Conservation (phyloP, 371 early-diverging fungal species). For the Mucor lusitanicus region DNA sequence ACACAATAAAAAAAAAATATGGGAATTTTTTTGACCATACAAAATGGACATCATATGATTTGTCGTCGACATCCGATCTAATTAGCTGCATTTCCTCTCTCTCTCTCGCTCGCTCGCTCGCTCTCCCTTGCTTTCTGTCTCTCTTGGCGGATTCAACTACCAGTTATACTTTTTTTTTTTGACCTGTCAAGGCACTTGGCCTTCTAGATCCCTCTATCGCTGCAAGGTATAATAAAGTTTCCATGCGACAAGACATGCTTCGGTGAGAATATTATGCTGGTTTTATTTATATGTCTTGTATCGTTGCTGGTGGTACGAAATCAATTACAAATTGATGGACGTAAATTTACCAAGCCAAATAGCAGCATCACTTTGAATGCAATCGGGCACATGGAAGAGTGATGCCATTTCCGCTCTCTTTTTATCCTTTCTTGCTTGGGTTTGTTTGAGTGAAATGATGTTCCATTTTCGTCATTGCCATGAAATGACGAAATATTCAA, state of each 20-base stretch:
- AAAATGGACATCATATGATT: constrained; percentile 1
- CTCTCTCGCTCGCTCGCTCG: too few species aligned
- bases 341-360: not conserved
- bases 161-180: not conserved
- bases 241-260: not conserved
- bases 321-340: not conserved
- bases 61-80: not conserved
- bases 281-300: not conserved
- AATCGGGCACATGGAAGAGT: not conserved
- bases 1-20: not conserved
- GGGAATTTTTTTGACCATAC: constrained; percentile 1
- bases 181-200: not conserved
- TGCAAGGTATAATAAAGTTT: not conserved
- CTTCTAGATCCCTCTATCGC: not conserved
- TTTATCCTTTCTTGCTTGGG: not conserved
- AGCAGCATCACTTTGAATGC: not conserved
- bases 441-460: not conserved
- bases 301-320: not conserved
- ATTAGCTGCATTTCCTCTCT: not conserved
- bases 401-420: not conserved
- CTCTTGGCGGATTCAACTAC: too few species aligned
- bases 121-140: not conserved
- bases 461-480: not conserved
- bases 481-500: not conserved
- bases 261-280: not conserved